phyloP scores from a whole-genome alignment of 2,329 filamentous ascomycete species.

The Cordyceps cateniannulata region DNA sequence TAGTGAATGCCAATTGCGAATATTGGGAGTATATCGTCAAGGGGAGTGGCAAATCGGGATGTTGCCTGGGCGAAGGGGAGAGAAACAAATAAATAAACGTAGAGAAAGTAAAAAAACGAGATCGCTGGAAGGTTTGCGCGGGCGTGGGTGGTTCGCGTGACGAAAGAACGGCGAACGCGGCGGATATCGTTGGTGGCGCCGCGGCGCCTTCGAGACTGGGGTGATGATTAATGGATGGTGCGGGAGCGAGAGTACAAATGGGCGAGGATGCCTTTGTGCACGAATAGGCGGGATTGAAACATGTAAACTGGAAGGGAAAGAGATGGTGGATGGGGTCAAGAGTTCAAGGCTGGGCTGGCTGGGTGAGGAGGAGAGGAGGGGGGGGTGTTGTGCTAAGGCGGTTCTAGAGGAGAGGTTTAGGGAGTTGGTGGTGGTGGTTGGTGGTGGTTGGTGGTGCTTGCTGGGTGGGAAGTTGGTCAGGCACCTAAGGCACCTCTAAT shows the following conservation, averaged over 20 bases:
- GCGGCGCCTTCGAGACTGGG: not conserved
- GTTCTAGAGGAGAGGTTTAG: not conserved
- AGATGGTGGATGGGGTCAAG: not conserved
- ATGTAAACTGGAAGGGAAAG: not conserved
- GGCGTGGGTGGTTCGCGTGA: conserved; percentile 10
- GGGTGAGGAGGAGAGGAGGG: not conserved
- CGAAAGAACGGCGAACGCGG: not conserved
- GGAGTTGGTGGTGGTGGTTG: not conserved
- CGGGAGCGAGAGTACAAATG: not conserved
- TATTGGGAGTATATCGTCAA: not conserved
- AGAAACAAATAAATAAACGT: not conserved
- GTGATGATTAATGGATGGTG: not conserved
- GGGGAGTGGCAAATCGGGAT: not conserved
- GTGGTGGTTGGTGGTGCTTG: too few relatives aligned
- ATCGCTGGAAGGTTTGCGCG: conserved; percentile 1
- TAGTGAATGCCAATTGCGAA: conserved; percentile 11
- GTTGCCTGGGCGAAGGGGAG: not conserved
- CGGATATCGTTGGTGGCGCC: conserved; percentile 2
- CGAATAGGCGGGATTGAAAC: conserved; percentile 5
- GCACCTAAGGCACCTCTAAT: too few relatives aligned
- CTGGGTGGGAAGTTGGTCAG: too few relatives aligned
- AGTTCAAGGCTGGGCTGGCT: not conserved
- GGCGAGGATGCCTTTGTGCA: not conserved
- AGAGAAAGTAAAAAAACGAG: not conserved
- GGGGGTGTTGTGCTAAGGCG: not conserved